Evolutionary conservation across 1,139 yeast genomes (phyloP).

Genomic region (Lodderomyces pseudojiufengensis): DNA sequence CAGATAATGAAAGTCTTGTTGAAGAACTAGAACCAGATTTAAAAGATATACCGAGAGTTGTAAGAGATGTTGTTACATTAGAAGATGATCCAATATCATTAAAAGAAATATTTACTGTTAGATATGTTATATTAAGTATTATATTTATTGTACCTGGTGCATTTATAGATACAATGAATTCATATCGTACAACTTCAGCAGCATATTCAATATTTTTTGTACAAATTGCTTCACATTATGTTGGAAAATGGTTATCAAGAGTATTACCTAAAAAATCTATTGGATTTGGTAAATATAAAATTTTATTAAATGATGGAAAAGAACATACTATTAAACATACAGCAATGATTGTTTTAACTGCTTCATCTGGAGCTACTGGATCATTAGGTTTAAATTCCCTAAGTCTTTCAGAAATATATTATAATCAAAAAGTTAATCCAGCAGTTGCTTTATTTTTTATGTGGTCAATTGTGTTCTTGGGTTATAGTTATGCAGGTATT

Average conservation of each 20-base stretch:
- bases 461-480: slow-evolving; percentile 47
- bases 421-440: slow-evolving; percentile 29
- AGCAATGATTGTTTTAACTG: slow-evolving; percentile 42
- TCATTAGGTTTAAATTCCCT: slow-evolving; percentile 41
- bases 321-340: slow-evolving; percentile 49
- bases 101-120: slow-evolving; percentile 37
- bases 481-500: slow-evolving; percentile 45
- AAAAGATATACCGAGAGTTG: slow-evolving; percentile 25
- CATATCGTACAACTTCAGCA: slow-evolving; percentile 46
- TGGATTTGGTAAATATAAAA: slow-evolving; percentile 19
- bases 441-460: slow-evolving; percentile 36
- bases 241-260: slow-evolving; percentile 38
- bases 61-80: slow-evolving; percentile 33
- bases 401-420: slow-evolving; percentile 41
- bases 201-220: slow-evolving; percentile 46
- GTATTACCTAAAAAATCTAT: slow-evolving; percentile 29
- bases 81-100: slow-evolving; percentile 29
- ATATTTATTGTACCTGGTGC: slow-evolving; percentile 48
- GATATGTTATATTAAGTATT: slow-evolving; percentile 36
- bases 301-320: slow-evolving; percentile 37
- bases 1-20: not conserved
- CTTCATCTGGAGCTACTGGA: slow-evolving; percentile 47
- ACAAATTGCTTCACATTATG: slow-evolving; percentile 42
- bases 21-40: slow-evolving; percentile 19
- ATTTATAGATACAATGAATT: slow-evolving; percentile 45